Percentiles rank a stretch among this genome's conserved stretches.
Evolutionary conservation across 257 asterid species (phyloP).

Genomic region (Eustoma russellianum): DNA sequence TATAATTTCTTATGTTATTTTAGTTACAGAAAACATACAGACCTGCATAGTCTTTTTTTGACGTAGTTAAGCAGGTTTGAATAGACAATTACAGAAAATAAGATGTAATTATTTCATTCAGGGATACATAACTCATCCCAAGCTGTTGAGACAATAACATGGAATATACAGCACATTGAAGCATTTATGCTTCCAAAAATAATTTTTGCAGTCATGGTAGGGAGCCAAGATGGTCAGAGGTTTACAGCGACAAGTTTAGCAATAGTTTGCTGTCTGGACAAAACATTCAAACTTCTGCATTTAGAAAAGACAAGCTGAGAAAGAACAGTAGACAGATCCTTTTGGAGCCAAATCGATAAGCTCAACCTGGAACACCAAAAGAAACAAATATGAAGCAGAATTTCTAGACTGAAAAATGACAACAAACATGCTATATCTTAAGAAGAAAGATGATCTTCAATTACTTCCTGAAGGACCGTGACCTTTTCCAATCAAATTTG

Average conservation of each 20-base stretch:
- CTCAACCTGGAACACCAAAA: not conserved
- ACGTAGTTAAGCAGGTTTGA: no score
- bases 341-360: not conserved
- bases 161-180: no score
- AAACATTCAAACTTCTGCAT: slow-evolving; percentile 64
- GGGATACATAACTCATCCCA: no score
- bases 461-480: slow-evolving; percentile 69
- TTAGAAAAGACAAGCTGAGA: slow-evolving; percentile 5
- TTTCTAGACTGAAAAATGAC: not conserved
- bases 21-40: no score
- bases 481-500: slow-evolving; percentile 47
- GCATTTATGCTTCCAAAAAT: no score
- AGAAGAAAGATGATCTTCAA: slow-evolving; percentile 5
- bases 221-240: slow-evolving; percentile 7
- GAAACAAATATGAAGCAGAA: not conserved
- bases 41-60: no score
- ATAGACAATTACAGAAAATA: no score
- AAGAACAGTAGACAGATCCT: not conserved
- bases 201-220: not conserved
- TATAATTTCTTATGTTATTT: no score
- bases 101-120: no score
- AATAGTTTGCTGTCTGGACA: slow-evolving; percentile 54
- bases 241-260: slow-evolving; percentile 79
- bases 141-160: no score
- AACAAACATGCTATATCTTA: no score